These are phyloP conservation scores for Mucor saturninus DNA, from an alignment of 371 early-diverging fungal genomes.

Conservation along the genomic window DNA sequence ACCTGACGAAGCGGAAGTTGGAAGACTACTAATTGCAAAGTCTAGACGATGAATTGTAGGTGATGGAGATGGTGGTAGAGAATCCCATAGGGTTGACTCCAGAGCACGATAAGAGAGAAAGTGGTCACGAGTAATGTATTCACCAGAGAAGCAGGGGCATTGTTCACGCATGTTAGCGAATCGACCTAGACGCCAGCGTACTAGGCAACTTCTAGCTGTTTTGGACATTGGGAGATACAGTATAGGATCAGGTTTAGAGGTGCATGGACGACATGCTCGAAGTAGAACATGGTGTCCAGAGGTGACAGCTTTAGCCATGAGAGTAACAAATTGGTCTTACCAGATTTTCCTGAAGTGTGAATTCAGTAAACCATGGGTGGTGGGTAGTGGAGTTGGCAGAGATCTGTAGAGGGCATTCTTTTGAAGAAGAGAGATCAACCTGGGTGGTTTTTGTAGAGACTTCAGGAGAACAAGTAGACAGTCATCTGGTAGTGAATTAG, in stretches of 20 bases:
- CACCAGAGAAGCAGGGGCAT: not conserved
- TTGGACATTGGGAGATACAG: too few relatives aligned
- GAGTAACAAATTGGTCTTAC: not conserved
- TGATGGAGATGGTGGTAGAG: not conserved
- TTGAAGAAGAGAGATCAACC: not conserved
- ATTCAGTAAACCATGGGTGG: not conserved
- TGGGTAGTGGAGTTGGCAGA: not conserved
- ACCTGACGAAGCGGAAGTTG: not conserved
- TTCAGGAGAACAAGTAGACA: not conserved
- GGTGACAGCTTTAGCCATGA: not conserved
- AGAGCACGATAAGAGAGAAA: not conserved
- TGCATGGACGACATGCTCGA: not conserved
- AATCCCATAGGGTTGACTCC: not conserved
- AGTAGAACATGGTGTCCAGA: not conserved
- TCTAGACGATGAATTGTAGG: not conserved
- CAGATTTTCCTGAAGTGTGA: too few relatives aligned
- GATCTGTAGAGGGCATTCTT: not conserved
- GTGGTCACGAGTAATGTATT: not conserved
- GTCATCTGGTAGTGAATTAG: not conserved
- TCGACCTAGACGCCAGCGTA: conserved; percentile 14
- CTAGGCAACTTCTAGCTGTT: conserved; percentile 10
- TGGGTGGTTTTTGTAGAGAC: not conserved
- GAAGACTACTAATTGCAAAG: not conserved
- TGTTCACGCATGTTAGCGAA: conserved; percentile 7
- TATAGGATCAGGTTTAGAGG: not conserved